Conservation (phyloP, 1,139 yeast species). For the Candida pseudoviswanathii region DNA sequence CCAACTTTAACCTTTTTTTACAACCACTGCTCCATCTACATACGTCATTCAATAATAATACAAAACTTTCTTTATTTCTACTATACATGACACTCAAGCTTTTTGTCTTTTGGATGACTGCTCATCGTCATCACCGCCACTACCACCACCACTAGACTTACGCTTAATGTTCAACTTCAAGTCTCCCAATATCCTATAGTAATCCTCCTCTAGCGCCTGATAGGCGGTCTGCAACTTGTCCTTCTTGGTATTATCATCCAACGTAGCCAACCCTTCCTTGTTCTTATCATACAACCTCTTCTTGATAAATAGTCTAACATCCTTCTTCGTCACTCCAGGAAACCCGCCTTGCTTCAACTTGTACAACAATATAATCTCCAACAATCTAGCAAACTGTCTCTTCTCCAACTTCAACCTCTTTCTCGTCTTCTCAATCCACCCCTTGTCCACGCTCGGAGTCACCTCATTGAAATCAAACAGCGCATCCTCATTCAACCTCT, state of each 20-base stretch:
- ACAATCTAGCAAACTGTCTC: conserved; percentile 74
- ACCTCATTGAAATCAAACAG: conserved; percentile 27
- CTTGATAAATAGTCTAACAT: conserved; percentile 66
- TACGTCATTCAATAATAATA: too few species aligned
- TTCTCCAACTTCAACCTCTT: conserved; percentile 61
- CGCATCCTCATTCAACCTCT: conserved; percentile 39
- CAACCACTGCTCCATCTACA: too few species aligned
- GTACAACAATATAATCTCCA: conserved; percentile 73
- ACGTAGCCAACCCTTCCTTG: conserved; percentile 68
- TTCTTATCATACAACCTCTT: conserved; percentile 74
- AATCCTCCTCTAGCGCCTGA: conserved; percentile 67
- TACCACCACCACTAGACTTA: conserved; percentile 5
- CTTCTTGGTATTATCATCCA: conserved; percentile 61
- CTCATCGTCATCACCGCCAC: conserved; percentile 1
- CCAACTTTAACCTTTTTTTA: background rate
- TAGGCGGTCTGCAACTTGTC: conserved; percentile 81
- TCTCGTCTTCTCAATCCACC: conserved; percentile 48
- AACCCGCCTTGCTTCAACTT: conserved; percentile 27
- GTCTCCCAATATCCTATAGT: conserved; percentile 53
- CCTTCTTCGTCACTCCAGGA: conserved; percentile 31
- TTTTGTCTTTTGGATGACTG: background rate
- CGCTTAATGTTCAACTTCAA: conserved; percentile 25
- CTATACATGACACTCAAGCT: background rate
- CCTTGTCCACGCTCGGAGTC: conserved; percentile 27
- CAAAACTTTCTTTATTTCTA: background rate